These are phyloP conservation scores for Tetraselmis striata DNA, from an alignment of 139 green algal species.

Conservation along the genomic window DNA sequence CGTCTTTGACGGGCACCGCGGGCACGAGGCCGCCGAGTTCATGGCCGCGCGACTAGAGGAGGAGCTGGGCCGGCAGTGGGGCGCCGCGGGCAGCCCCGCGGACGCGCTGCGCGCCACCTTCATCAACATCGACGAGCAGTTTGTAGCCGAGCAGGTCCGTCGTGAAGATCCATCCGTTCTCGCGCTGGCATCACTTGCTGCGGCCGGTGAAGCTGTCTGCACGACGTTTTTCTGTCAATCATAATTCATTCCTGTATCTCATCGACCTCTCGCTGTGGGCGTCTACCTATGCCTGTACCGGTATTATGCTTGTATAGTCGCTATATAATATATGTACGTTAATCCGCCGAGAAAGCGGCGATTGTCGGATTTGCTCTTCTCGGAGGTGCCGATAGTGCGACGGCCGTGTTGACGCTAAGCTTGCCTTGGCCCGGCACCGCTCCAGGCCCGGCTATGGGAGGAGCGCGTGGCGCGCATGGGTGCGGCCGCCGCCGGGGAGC, in stretches of 20 bases:
- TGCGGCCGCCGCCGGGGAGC: conserved; percentile 18
- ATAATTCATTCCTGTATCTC: too few species aligned
- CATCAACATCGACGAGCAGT: conserved; percentile 31
- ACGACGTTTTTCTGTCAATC: too few species aligned
- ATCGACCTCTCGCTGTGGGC: too few species aligned
- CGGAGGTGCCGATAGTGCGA: too few species aligned
- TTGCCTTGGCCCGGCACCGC: too few species aligned
- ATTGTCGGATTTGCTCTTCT: too few species aligned
- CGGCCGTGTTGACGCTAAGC: too few species aligned
- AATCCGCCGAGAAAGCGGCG: too few species aligned
- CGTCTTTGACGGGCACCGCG: conserved; percentile 84
- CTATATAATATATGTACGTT: too few species aligned
- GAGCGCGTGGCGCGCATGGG: conserved; percentile 21
- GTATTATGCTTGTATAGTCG: too few species aligned
- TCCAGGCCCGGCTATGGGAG: neutral
- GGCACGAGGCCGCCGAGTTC: conserved; percentile 10
- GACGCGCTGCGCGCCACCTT: conserved; percentile 37
- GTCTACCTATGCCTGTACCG: too few species aligned
- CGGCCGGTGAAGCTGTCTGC: too few species aligned
- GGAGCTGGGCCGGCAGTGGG: conserved; percentile 30
- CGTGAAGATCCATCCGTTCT: neutral
- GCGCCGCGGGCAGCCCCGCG: neutral
- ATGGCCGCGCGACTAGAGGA: neutral
- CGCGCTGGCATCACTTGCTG: neutral
- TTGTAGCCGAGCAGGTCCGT: conserved; percentile 8